Conservation (phyloP, 345 rosid species). For the Eucalyptus curtisii region DNA sequence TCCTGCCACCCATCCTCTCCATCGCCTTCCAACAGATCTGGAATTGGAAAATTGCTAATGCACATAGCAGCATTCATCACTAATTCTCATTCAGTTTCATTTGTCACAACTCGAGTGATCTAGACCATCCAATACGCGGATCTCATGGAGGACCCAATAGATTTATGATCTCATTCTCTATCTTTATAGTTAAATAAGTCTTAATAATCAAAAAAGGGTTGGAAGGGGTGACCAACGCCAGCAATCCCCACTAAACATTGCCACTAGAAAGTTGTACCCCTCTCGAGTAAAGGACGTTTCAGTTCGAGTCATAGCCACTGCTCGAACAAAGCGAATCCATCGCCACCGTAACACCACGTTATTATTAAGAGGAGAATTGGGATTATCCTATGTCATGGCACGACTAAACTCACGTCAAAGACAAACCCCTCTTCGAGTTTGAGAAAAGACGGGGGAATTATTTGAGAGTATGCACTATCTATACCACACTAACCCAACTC, state of each 20-base stretch:
- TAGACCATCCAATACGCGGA: background rate
- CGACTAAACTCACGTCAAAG: too few relatives aligned
- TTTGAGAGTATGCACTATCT: too few relatives aligned
- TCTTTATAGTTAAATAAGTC: background rate
- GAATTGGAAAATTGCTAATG: background rate
- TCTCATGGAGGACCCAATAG: background rate
- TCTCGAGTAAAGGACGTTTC: too few relatives aligned
- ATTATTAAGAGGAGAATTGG: too few relatives aligned
- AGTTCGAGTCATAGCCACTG: background rate
- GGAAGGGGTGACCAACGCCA: fast-evolving
- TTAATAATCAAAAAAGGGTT: background rate
- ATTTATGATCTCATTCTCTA: background rate
- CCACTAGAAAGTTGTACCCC: background rate
- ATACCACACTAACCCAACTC: too few relatives aligned
- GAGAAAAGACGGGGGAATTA: too few relatives aligned
- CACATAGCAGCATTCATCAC: fast-evolving
- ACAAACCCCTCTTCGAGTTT: too few relatives aligned
- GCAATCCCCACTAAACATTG: background rate
- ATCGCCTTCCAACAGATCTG: background rate
- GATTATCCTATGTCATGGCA: too few relatives aligned
- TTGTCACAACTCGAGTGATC: background rate
- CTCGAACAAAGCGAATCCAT: too few relatives aligned
- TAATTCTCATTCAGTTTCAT: background rate
- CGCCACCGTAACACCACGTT: too few relatives aligned
- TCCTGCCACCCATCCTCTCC: background rate